Evolutionary conservation across 2,329 filamentous ascomycete species (phyloP).

Genomic region (Fusarium musae): DNA sequence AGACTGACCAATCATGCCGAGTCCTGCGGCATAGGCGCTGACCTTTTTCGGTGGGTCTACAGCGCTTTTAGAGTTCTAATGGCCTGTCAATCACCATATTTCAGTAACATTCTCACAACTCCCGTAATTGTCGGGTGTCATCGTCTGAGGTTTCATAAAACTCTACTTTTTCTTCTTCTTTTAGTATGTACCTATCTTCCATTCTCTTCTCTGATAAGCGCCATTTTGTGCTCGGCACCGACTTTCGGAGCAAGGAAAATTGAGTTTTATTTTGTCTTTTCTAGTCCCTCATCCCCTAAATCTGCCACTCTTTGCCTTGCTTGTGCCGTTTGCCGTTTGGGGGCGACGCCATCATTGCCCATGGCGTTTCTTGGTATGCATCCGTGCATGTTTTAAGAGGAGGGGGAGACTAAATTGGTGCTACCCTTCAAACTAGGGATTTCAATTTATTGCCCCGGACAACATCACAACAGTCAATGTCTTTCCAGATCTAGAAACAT

Average conservation of each 20-base stretch:
- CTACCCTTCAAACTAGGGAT: constrained; percentile 1
- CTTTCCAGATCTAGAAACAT: neutral
- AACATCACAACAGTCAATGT: constrained; percentile 6
- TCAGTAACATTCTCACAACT: constrained; percentile 9
- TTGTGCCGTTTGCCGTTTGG: constrained; percentile 28
- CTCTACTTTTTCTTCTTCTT: neutral
- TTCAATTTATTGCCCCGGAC: constrained; percentile 29
- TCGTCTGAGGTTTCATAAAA: constrained; percentile 2
- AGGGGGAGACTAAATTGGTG: constrained; percentile 7
- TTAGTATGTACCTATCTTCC: neutral
- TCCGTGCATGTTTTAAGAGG: constrained; percentile 11
- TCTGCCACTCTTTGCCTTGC: neutral
- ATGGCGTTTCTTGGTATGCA: constrained; percentile 22
- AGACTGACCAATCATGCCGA: neutral
- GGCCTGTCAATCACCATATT: constrained; percentile 22
- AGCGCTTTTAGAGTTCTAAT: constrained; percentile 2
- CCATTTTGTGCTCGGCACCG: constrained; percentile 9
- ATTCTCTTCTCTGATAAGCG: neutral
- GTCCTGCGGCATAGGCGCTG: neutral
- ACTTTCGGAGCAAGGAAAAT: neutral
- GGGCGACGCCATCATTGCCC: neutral
- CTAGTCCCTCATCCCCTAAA: neutral
- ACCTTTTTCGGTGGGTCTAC: neutral
- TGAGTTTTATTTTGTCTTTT: constrained; percentile 12
- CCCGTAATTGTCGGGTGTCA: constrained; percentile 13